Base-by-base conservation (phyloP, 106 monocot genomes). In the Dendrobium chrysotoxum region DNA sequence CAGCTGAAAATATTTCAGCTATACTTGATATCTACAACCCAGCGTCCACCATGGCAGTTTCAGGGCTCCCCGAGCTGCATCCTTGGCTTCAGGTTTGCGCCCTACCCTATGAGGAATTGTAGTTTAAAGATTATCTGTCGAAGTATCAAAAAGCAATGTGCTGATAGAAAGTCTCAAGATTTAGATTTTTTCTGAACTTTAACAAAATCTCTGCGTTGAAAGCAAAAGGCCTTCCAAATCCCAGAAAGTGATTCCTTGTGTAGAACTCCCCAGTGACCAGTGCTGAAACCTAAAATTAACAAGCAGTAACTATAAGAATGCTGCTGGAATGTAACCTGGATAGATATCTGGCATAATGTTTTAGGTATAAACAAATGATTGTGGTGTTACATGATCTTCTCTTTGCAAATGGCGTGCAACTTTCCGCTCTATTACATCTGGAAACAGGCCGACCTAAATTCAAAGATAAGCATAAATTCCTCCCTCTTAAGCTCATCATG, bases 21-120 rank as follows among this genome's bases (percentile, higher is more conserved):
- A 72, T 93, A 91, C 98, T 75, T 93, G 89, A 75, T 98, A 98
- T 85, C 79, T 83, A 79, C 91, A 88, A 41, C 98, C 98, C 76
- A 98, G 77, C 40, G 95, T 98, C 98, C 98, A 98, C 98, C 94
- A 98, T 81, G 98, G 98, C 42, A 89, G 95, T 77, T 98, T 98
- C 75, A 98, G 78, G 40, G 98, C 92, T 42, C 88, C 95, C 47
- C 95, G 78, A 46, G 98, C 98, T 50, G 98, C 90, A 87, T 98
- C 95, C 84, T 98, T 98, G 47, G 98, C 89, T 85, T 98, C 98
- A 71, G 76, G 53, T 55, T 82, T 85, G 78, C 94, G 98, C 53
- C 98, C 95, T 80, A 95, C 86, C 89, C 98, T 98, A 42, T 3
- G 80, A 79, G 28, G n/a, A 72, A 25, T 42, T 42, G 74, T 11